Evolutionary conservation across 1,284 basidiomycete species (phyloP), one percentile per base, ranked within the genome.

Genomic region (Moniliophthora roreri): DNA sequence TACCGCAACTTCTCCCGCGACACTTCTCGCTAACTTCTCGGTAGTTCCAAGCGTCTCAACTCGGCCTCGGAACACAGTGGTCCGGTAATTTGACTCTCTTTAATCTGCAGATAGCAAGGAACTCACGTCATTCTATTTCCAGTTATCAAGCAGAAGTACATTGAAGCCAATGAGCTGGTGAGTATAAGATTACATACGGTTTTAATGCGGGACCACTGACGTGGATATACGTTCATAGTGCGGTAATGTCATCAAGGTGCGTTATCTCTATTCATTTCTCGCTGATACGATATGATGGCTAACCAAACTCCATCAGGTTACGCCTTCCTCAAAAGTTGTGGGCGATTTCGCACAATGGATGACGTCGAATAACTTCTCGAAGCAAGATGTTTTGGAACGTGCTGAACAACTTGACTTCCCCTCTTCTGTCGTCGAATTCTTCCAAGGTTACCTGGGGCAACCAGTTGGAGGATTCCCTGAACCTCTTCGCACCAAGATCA

Each of bases 271-370:
- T 11, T 32, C 11, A 37, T 8, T 40, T 52, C 28, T 50, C 49
- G 28, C 45, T 10, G 20, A 45, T 40, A 42, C 18, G 24, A 26
- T 10, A 35, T 45, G 32, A 16, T 50, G 45, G 42, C 38, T 36
- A 35, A 9, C 35, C 28, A 9, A 11, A 41, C 9, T 35, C 47
- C 34, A 40, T 28, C 60, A 83, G 82, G 96, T 99, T 63, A 99
- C 97, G 21, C 97, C 97, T 36, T 98, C 97, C 18, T 99, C 97
- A 55, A 98, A 99, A 79, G 94, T 98, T 49, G 96, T 99, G 52
- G 97, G 97, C 45, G 97, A 99, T 78, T 96, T 99, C 72, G 97
- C 97, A 24, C 93, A 96, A 72, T 98, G 94, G 88, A 95, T 99
- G 94, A 95, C 95, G 36, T 93, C 93, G 60, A 98, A 99, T 79